These are phyloP conservation scores for Mrakia hoshinonis DNA, from an alignment of 768 basidiomycete species.

Conservation along the genomic window DNA sequence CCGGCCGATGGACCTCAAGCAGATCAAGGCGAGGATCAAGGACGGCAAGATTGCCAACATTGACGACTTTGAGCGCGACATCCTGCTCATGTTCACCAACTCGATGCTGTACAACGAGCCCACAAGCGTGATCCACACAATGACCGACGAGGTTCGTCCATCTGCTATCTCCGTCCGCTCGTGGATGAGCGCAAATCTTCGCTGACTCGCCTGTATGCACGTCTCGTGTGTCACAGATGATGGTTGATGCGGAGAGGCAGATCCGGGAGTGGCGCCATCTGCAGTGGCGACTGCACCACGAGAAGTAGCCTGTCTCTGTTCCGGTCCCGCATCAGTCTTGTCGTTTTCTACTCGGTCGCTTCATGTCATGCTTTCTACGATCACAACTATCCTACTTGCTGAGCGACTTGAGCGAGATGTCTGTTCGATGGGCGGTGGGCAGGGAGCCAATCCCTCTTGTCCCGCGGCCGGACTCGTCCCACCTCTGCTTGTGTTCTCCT, in stretches of 20 bases:
- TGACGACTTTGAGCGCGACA: slow-evolving; percentile 79
- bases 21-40: slow-evolving; percentile 73
- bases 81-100: slow-evolving; percentile 90
- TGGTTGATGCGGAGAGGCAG: slow-evolving; percentile 40
- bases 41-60: slow-evolving; percentile 73
- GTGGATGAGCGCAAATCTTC: no score
- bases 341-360: background rate
- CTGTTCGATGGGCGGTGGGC: no score
- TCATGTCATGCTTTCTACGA: no score
- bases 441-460: no score
- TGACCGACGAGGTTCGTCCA: slow-evolving; percentile 76
- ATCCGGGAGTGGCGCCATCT: slow-evolving; percentile 32
- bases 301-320: background rate
- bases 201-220: background rate
- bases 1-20: slow-evolving; percentile 92
- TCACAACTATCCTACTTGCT: no score
- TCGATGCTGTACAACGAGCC: slow-evolving; percentile 94
- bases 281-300: background rate
- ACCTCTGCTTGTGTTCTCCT: no score
- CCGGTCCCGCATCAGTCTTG: background rate
- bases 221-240: slow-evolving; percentile 30
- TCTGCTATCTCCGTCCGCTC: no score
- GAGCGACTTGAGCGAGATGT: no score
- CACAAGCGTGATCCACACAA: slow-evolving; percentile 71
- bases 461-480: no score